These are phyloP conservation scores for Cyberlindnera mycetangii DNA, from an alignment of 805 yeast genomes.

Conservation along the genomic window DNA sequence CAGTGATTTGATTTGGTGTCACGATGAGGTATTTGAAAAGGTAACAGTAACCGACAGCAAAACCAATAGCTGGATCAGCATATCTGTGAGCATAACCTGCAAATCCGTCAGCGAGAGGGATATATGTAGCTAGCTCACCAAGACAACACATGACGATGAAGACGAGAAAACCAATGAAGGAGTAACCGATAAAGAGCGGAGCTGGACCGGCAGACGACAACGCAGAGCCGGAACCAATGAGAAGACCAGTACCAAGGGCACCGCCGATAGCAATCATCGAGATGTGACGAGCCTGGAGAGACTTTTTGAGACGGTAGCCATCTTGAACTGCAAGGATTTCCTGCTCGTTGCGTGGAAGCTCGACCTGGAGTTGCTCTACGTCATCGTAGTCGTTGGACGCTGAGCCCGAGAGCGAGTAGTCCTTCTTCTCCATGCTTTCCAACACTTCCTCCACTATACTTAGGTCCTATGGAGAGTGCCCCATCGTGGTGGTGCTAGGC, in stretches of 20 bases:
- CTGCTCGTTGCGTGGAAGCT: constrained; percentile 18
- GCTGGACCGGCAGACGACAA: constrained; percentile 59
- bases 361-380: constrained; percentile 10
- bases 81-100: constrained; percentile 56
- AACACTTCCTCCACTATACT: too few species aligned
- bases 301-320: constrained; percentile 23
- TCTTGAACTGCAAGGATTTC: constrained; percentile 23
- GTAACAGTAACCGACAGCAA: constrained; percentile 30
- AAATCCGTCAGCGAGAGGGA: constrained; percentile 65
- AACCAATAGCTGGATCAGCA: constrained; percentile 28
- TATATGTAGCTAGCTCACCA: constrained; percentile 67
- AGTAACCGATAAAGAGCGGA: constrained; percentile 55
- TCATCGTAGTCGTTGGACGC: constrained; percentile 12
- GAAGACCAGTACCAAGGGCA: constrained; percentile 68
- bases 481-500: not conserved
- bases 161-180: constrained; percentile 68
- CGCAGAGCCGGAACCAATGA: constrained; percentile 63
- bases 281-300: constrained; percentile 55
- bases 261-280: constrained; percentile 68
- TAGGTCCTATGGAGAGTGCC: not conserved
- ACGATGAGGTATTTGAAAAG: constrained; percentile 27
- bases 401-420: constrained; percentile 1
- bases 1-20: constrained; percentile 46
- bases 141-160: constrained; percentile 65
- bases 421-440: constrained; percentile 5